Evolutionary conservation across 495 filamentous ascomycete species (phyloP).

Genomic region (Daldinia vernicosa): DNA sequence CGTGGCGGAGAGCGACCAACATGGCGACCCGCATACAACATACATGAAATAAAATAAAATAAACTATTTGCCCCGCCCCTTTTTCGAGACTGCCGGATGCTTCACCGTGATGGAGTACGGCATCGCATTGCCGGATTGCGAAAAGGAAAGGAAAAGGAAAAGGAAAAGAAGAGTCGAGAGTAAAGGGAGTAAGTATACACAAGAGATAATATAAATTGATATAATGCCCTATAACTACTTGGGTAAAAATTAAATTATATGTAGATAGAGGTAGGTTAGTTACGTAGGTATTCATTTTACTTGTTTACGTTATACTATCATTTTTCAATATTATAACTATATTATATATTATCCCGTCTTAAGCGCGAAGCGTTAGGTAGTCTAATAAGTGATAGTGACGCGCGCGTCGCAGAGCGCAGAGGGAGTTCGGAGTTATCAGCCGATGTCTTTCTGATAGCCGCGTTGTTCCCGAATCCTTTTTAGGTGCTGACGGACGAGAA

Average conservation of each 20-base stretch:
- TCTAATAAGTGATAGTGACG: background rate
- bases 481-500: slow-evolving; percentile 22
- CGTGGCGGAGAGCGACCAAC: slow-evolving; percentile 30
- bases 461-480: slow-evolving; percentile 19
- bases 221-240: no score
- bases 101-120: slow-evolving; percentile 17
- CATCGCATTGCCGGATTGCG: background rate
- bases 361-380: slow-evolving; percentile 13
- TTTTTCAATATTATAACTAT: background rate
- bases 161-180: no score
- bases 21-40: slow-evolving; percentile 2
- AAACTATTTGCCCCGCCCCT: background rate
- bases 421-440: slow-evolving; percentile 28
- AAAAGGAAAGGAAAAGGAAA: background rate
- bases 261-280: no score
- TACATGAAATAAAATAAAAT: slow-evolving; percentile 6
- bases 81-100: slow-evolving; percentile 15
- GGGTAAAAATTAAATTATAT: no score
- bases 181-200: background rate
- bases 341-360: slow-evolving; percentile 10
- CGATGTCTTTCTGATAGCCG: slow-evolving; percentile 11
- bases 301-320: background rate
- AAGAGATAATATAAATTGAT: background rate
- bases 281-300: background rate
- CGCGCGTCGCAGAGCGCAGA: slow-evolving; percentile 1